Base-by-base conservation (phyloP, 2,329 filamentous ascomycete species). In the Periconia macrospinosa region DNA sequence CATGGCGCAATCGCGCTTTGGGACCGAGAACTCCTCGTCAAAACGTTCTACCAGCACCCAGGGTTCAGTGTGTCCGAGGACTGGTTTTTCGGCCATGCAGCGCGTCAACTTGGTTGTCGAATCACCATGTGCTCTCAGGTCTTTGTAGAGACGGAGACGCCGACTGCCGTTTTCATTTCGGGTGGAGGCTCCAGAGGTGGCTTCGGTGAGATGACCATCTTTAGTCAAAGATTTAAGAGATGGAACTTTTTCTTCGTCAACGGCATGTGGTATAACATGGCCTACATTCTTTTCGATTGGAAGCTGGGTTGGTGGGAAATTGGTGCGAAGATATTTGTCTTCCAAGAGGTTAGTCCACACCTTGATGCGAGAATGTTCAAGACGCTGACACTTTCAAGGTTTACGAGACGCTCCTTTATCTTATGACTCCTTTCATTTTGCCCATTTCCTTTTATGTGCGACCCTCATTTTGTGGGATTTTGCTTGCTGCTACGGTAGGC, bases 211-310 rank as follows among this genome's bases (percentile, higher is more conserved):
- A 81, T 79, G 77, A 81, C 79, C 0, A 75, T 82, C n/a, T 80
- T 78, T 65, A 76, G 75, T 53, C 79, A 82, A 60, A 70, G 79
- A 1, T 81, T 82, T 59, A 72, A 73, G 47, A 67, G 79, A 14
- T 81, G 79, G 79, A 81, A 81, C 47, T 81, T 81, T 65, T 81
- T 82, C 66, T 78, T 80, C 49, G 75, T 80, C 2, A 77, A 77
- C 41, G 74, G 79, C 14, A 72, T 81, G 62, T 80, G 71, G 61
- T 78, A 80, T 59, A 77, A 81, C 57, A 63, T 79, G 58, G 59
- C 63, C 3, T 81, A 82, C 50, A 76, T 82, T 17, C 50, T 81
- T 1, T 65, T 63, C 11, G 75, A 69, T 53, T 82, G 79, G 79
- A 77, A 76, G 50, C 67, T 82, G 8, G 78, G 79, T 3, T 75